Evolutionary conservation across 495 filamentous ascomycete species (phyloP).

Genomic region (Chaetomium cochliodes): DNA sequence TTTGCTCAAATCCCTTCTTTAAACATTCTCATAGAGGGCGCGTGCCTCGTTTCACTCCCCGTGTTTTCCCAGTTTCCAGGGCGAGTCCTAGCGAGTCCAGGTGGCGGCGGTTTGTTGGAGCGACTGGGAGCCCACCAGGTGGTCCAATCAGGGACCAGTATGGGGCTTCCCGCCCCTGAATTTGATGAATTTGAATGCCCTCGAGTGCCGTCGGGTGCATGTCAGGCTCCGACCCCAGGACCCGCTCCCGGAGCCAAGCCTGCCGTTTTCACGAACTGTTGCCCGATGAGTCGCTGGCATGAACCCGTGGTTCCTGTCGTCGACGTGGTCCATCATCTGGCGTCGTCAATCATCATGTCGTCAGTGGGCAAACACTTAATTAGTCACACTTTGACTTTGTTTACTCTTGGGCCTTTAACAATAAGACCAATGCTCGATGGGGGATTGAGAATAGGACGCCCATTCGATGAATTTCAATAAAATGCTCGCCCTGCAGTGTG

Average conservation of each 20-base stretch:
- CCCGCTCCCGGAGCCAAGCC: neutral
- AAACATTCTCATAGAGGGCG: too few relatives aligned
- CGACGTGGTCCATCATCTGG: neutral
- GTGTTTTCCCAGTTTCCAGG: neutral
- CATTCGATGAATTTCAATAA: too few relatives aligned
- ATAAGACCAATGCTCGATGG: too few relatives aligned
- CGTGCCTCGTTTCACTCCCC: neutral
- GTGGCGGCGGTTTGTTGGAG: slow-evolving; percentile 19
- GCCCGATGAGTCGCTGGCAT: too few relatives aligned
- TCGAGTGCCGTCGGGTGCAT: slow-evolving; percentile 12
- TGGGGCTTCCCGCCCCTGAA: neutral
- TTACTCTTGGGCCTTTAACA: too few relatives aligned
- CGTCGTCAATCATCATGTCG: neutral
- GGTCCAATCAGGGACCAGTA: slow-evolving; percentile 22
- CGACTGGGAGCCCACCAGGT: slow-evolving; percentile 25
- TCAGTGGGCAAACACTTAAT: too few relatives aligned
- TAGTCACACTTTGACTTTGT: too few relatives aligned
- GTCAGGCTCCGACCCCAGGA: slow-evolving; percentile 12
- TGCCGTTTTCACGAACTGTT: too few relatives aligned
- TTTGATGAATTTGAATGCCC: neutral
- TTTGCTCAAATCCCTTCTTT: too few relatives aligned
- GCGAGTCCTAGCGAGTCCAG: neutral
- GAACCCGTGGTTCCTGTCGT: too few relatives aligned
- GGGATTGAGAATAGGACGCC: too few relatives aligned
- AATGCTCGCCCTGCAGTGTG: too few relatives aligned